A percentile compares a stretch with the other conserved stretches of the same genome.
These are phyloP conservation scores for Turritis glabra DNA, from an alignment of 345 rosid species.

Conservation along the genomic window DNA sequence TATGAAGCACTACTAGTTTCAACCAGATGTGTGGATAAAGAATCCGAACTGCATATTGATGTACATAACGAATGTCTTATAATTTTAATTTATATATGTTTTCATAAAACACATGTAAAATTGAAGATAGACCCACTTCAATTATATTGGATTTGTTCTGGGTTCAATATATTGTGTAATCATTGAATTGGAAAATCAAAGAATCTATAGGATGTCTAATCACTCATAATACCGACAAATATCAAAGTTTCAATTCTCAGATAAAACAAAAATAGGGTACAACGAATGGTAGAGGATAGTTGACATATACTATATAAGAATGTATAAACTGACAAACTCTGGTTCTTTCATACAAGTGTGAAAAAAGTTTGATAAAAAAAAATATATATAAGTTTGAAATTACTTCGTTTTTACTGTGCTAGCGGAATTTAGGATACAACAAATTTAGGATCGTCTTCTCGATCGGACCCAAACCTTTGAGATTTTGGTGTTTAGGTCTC, in stretches of 20 bases:
- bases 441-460: too few relatives aligned
- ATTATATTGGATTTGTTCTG: not conserved
- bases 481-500: too few relatives aligned
- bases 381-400: too few relatives aligned
- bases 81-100: not conserved
- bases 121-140: slow-evolving; percentile 12
- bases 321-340: not conserved
- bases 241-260: not conserved
- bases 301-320: not conserved
- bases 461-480: too few relatives aligned
- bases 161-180: not conserved
- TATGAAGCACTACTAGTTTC: too few relatives aligned
- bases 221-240: slow-evolving; percentile 16
- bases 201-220: slow-evolving; percentile 12
- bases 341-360: not conserved
- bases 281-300: not conserved
- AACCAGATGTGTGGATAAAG: not conserved
- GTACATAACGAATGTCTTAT: not conserved
- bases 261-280: not conserved
- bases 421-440: too few relatives aligned
- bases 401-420: too few relatives aligned
- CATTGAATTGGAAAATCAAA: slow-evolving; percentile 16
- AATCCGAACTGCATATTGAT: not conserved
- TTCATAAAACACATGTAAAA: too few relatives aligned
- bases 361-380: too few relatives aligned